Conservation (phyloP, 202 grass and related monocot species). For the Eragrostis tef region DNA sequence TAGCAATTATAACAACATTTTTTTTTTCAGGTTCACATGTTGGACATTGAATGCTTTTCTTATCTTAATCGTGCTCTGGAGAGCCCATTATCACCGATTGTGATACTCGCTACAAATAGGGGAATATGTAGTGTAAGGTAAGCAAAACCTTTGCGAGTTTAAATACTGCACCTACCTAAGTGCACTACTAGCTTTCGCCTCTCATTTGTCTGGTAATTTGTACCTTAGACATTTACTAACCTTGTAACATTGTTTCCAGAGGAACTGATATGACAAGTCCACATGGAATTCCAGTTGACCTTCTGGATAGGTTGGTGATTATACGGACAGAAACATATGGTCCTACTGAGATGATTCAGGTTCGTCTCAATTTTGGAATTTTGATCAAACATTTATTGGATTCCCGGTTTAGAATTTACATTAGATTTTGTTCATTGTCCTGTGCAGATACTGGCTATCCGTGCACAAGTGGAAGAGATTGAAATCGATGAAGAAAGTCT, state of each 20-base stretch:
- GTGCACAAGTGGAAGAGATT: conserved; percentile 94
- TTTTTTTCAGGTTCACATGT: conserved; percentile 91
- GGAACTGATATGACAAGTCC: conserved; percentile 98
- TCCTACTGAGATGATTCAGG: conserved; percentile 95
- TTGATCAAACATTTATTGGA: conserved; percentile 27
- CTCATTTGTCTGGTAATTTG: conserved; percentile 22
- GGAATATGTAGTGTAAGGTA: conserved; percentile 96
- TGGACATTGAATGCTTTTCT: conserved; percentile 96
- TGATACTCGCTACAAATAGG: conserved; percentile 92
- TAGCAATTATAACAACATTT: conserved; percentile 17
- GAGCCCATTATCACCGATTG: conserved; percentile 89
- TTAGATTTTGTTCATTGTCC: conserved; percentile 36
- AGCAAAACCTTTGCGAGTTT: conserved; percentile 16
- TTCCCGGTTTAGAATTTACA: conserved; percentile 29
- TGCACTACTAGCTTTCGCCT: conserved; percentile 15
- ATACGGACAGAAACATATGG: conserved; percentile 91
- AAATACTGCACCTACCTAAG: conserved; percentile 30
- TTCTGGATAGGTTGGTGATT: conserved; percentile 93
- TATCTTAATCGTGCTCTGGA: conserved; percentile 97
- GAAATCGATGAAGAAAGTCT: conserved; percentile 96
- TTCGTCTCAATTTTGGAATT: conserved; percentile 43
- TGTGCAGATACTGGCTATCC: conserved; percentile 83
- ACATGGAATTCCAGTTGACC: conserved; percentile 90
- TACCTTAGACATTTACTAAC: conserved; percentile 18
- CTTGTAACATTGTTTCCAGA: conserved; percentile 53